Percentiles rank a stretch among this genome's conserved stretches.
Conservation (phyloP, 1,139 yeast genomes). For the Kurtzmaniella natalensis region DNA sequence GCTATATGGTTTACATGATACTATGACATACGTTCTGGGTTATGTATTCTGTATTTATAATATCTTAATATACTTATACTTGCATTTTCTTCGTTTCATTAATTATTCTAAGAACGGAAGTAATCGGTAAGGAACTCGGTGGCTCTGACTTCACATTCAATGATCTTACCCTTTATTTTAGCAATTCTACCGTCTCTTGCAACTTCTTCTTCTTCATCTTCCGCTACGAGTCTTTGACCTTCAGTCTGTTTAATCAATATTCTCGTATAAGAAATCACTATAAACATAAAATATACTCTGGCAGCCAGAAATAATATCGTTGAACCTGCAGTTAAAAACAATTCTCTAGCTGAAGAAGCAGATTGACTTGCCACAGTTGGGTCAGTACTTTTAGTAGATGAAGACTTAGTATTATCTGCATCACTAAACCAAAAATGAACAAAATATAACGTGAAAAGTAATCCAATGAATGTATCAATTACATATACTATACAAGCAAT, state of each 20-base stretch:
- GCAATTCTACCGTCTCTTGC: conserved; percentile 19
- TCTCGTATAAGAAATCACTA: conserved; percentile 58
- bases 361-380: conserved; percentile 41
- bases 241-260: conserved; percentile 33
- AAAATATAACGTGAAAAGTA: conserved; percentile 70
- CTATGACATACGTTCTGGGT: too few species aligned
- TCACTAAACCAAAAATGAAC: conserved; percentile 68
- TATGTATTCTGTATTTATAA: too few species aligned
- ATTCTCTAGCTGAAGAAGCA: conserved; percentile 68
- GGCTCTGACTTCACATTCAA: conserved; percentile 29
- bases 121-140: conserved; percentile 25
- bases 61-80: too few species aligned
- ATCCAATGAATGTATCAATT: conserved; percentile 62
- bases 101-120: conserved; percentile 8
- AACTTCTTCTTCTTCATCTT: conserved; percentile 26
- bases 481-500: conserved; percentile 61
- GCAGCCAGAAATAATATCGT: conserved; percentile 50
- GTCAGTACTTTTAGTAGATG: conserved; percentile 5
- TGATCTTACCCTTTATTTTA: conserved; percentile 18
- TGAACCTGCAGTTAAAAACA: conserved; percentile 58
- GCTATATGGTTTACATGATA: too few species aligned
- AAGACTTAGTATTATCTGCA: conserved; percentile 19
- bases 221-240: conserved; percentile 14
- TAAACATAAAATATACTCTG: conserved; percentile 64
- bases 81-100: neutral